Percentiles rank a stretch among this genome's conserved stretches.
phyloP scores from a whole-genome alignment of 352 stramenopile species.

The Globisporangium emineosum region DNA sequence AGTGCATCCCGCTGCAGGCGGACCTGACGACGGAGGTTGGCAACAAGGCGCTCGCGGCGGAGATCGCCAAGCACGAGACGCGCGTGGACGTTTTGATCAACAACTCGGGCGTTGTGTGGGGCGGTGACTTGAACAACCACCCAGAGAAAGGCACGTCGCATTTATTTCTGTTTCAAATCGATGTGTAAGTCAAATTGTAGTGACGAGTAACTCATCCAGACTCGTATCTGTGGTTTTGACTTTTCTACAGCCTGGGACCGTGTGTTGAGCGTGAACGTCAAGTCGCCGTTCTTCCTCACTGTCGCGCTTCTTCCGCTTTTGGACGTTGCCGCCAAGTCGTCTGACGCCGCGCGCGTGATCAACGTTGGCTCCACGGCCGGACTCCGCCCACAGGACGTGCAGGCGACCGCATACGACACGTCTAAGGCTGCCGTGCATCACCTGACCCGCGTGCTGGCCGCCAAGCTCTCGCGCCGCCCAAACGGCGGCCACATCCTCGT shows the following conservation, averaged over 20 bases:
- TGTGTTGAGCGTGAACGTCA: conserved; percentile 94
- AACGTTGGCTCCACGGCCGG: conserved; percentile 75
- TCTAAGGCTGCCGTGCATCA: conserved; percentile 94
- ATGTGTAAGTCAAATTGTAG: too few species aligned
- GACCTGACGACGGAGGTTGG: conserved; percentile 3
- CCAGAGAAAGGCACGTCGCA: background rate
- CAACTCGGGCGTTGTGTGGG: conserved; percentile 84
- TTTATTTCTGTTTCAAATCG: too few species aligned
- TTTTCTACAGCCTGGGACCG: conserved; percentile 84
- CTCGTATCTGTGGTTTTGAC: too few species aligned
- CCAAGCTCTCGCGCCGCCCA: conserved; percentile 82
- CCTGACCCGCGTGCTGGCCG: conserved; percentile 89
- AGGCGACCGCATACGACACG: conserved; percentile 92
- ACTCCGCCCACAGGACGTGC: conserved; percentile 81
- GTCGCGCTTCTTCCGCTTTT: conserved; percentile 89
- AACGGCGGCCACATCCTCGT: conserved; percentile 91
- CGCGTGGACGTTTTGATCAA: conserved; percentile 93
- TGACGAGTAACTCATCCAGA: too few species aligned
- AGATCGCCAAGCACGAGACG: conserved; percentile 74
- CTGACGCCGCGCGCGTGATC: conserved; percentile 67
- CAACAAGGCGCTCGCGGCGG: conserved; percentile 26
- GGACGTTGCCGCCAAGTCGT: conserved; percentile 48
- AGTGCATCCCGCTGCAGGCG: conserved; percentile 49
- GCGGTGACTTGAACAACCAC: conserved; percentile 14
- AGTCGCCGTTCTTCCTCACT: conserved; percentile 93